These are phyloP conservation scores for Fusarium chaquense DNA, from an alignment of 2,329 filamentous ascomycete genomes.

Conservation along the genomic window DNA sequence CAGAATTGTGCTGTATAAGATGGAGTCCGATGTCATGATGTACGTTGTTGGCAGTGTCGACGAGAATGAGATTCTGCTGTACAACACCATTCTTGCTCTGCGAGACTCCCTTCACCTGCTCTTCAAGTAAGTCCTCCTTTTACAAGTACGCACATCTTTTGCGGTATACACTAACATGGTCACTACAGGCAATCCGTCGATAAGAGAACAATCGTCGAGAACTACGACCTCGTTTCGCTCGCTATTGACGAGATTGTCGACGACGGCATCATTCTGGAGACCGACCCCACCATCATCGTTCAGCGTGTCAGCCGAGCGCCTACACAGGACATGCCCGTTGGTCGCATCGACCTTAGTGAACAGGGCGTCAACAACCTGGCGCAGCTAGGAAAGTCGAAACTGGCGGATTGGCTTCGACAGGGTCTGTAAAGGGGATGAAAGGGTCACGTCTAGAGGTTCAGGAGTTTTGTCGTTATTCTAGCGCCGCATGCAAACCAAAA, in stretches of 20 bases:
- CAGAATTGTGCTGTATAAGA: slow-evolving; percentile 96
- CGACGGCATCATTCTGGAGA: slow-evolving; percentile 96
- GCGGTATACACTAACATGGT: slow-evolving; percentile 16
- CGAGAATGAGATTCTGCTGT: slow-evolving; percentile 97
- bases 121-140: slow-evolving; percentile 76
- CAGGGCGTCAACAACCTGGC: slow-evolving; percentile 95
- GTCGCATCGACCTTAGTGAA: slow-evolving; percentile 94
- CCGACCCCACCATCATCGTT: slow-evolving; percentile 92
- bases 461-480: slow-evolving; percentile 49
- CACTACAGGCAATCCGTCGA: slow-evolving; percentile 85
- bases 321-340: slow-evolving; percentile 89
- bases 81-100: slow-evolving; percentile 92
- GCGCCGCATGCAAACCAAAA: slow-evolving; percentile 47
- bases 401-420: slow-evolving; percentile 91
- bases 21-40: slow-evolving; percentile 95
- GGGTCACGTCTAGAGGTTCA: slow-evolving; percentile 32
- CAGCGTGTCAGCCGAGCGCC: slow-evolving; percentile 93
- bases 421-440: slow-evolving; percentile 66
- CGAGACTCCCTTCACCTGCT: slow-evolving; percentile 90
- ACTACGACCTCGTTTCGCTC: slow-evolving; percentile 95
- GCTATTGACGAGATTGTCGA: slow-evolving; percentile 96
- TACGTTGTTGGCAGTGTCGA: slow-evolving; percentile 92
- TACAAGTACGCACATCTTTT: neutral
- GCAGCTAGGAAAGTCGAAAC: slow-evolving; percentile 91
- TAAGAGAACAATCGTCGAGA: slow-evolving; percentile 97